Conservation (phyloP, 106 monocot species). For the Gastrodia elata region DNA sequence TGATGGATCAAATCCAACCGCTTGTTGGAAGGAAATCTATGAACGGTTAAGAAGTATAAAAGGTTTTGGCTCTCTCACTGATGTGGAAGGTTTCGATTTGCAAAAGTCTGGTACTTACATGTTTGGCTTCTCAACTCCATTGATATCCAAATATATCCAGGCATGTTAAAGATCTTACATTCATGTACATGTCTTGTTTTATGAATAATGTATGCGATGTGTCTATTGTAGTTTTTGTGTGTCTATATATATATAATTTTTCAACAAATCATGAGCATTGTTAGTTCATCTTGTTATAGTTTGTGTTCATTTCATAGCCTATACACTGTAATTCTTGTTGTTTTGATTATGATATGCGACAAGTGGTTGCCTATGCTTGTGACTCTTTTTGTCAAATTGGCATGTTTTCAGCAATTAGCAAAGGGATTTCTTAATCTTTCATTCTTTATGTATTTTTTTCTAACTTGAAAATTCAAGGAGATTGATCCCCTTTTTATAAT, state of each 20-base stretch:
- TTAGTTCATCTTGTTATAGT: not conserved
- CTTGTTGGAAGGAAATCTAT: constrained; percentile 91
- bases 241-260: not conserved
- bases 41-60: constrained; percentile 35
- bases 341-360: not conserved
- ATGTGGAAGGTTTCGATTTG: constrained; percentile 27
- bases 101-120: constrained; percentile 81
- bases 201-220: not conserved
- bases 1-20: constrained; percentile 72
- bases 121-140: constrained; percentile 86
- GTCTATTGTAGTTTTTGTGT: not conserved
- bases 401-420: not conserved
- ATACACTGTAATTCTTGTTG: not conserved
- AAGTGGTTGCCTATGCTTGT: not conserved
- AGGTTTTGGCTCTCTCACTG: constrained; percentile 18
- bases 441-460: not conserved
- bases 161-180: constrained; percentile 11
- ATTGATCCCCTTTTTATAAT: not conserved
- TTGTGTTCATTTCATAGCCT: not conserved
- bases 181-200: not conserved
- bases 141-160: constrained; percentile 71
- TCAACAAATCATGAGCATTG: not conserved
- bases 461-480: not conserved
- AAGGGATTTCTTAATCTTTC: not conserved
- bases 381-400: not conserved